These are phyloP conservation scores for Basipetospora chlamydospora DNA, from an alignment of 2,329 filamentous ascomycete genomes.

Conservation along the genomic window DNA sequence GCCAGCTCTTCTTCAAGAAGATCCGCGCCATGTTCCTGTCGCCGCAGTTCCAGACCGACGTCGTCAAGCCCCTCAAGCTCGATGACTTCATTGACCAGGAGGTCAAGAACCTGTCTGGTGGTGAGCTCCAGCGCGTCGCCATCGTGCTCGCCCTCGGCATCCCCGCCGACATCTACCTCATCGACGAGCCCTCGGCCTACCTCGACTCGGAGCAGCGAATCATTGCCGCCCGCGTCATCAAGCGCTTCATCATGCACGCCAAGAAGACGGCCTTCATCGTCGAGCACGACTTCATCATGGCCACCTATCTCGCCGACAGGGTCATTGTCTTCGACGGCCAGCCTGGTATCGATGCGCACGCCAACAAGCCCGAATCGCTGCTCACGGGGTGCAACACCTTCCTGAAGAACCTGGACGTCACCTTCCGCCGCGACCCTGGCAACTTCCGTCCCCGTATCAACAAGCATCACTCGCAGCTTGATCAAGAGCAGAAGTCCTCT, in stretches of 20 bases:
- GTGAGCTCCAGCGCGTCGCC: slow-evolving; percentile 97
- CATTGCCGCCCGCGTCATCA: slow-evolving; percentile 91
- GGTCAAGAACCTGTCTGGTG: slow-evolving; percentile 96
- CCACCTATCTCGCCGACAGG: slow-evolving; percentile 62
- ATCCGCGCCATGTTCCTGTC: slow-evolving; percentile 94
- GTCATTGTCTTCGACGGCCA: slow-evolving; percentile 97
- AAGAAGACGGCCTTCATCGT: slow-evolving; percentile 99
- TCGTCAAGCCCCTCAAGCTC: slow-evolving; percentile 97
- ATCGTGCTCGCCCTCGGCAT: slow-evolving; percentile 94
- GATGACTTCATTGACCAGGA: slow-evolving; percentile 99
- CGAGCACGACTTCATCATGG: slow-evolving; percentile 99
- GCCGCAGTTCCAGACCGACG: slow-evolving; percentile 98
- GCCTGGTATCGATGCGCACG: slow-evolving; percentile 76
- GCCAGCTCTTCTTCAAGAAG: slow-evolving; percentile 98
- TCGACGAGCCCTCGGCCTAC: slow-evolving; percentile 94
- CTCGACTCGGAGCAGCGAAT: slow-evolving; percentile 99
- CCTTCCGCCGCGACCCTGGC: slow-evolving; percentile 93
- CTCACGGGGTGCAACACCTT: slow-evolving; percentile 94
- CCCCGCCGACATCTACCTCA: slow-evolving; percentile 94
- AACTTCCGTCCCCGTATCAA: slow-evolving; percentile 97
- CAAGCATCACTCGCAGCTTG: slow-evolving; percentile 87
- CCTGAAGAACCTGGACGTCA: slow-evolving; percentile 92
- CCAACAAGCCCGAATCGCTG: slow-evolving; percentile 80
- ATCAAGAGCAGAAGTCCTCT: slow-evolving; percentile 87
- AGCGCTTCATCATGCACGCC: slow-evolving; percentile 99